Conservation (phyloP, 2,329 filamentous ascomycete genomes). For the Calonectria crousiana region DNA sequence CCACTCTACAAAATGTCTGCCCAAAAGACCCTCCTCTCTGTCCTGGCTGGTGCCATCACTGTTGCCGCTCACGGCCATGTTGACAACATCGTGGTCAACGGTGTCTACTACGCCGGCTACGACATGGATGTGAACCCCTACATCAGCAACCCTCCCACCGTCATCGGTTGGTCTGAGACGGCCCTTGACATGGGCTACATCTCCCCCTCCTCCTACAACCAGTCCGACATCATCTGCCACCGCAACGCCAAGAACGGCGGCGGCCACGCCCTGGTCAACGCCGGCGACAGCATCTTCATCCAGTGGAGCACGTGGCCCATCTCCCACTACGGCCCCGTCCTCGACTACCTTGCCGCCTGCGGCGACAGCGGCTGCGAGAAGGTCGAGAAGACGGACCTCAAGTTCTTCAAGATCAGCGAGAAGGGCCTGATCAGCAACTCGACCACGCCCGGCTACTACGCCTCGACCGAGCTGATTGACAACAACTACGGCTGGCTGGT, state of each 20-base stretch:
- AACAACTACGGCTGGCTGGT: conserved; percentile 52
- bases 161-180: conserved; percentile 54
- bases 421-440: conserved; percentile 64
- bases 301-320: conserved; percentile 59
- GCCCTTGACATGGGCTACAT: conserved; percentile 66
- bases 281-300: conserved; percentile 55
- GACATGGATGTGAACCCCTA: conserved; percentile 37
- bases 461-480: conserved; percentile 56
- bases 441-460: conserved; percentile 52
- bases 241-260: conserved; percentile 53
- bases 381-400: conserved; percentile 65
- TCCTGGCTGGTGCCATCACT: conserved; percentile 41
- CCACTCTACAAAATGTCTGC: conserved; percentile 43
- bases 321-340: conserved; percentile 65
- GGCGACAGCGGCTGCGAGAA: conserved; percentile 64
- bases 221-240: conserved; percentile 63
- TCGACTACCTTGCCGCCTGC: conserved; percentile 74
- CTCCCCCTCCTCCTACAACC: conserved; percentile 52
- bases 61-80: conserved; percentile 47
- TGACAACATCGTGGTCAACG: conserved; percentile 42
- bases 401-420: conserved; percentile 75
- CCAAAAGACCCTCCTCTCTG: conserved; percentile 40
- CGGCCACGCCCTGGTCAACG: conserved; percentile 53
- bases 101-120: conserved; percentile 39
- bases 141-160: conserved; percentile 32